Evolutionary conservation across 1,139 yeast species (phyloP).

Genomic region (Debaryomyces psychrophilus): DNA sequence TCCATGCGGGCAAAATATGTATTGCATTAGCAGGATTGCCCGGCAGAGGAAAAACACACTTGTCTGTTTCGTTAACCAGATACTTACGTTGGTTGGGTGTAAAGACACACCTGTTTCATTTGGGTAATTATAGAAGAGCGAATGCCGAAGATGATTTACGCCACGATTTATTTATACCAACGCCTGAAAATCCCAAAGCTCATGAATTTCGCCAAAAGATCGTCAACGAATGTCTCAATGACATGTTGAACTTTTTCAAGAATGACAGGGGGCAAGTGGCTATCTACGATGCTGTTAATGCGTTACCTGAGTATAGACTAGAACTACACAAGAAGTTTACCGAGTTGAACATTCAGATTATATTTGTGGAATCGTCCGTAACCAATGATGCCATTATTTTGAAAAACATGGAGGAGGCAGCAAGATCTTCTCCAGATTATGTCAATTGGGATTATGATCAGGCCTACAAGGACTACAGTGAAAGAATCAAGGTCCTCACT

Average conservation of each 20-base stretch:
- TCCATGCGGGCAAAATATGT: constrained; percentile 94
- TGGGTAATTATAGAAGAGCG: constrained; percentile 87
- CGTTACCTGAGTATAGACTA: constrained; percentile 67
- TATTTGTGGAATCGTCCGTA: constrained; percentile 86
- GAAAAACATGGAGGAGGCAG: constrained; percentile 78
- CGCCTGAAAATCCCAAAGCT: constrained; percentile 58
- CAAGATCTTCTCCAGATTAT: constrained; percentile 88
- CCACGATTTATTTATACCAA: constrained; percentile 69
- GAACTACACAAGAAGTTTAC: constrained; percentile 58
- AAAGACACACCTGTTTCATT: constrained; percentile 86
- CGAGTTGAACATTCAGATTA: constrained; percentile 65
- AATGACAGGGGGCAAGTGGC: constrained; percentile 89
- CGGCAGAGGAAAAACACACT: constrained; percentile 93
- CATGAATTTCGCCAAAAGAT: constrained; percentile 59
- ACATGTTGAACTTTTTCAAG: constrained; percentile 70
- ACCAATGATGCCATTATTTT: constrained; percentile 72
- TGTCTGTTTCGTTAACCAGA: constrained; percentile 87
- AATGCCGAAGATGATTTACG: constrained; percentile 57
- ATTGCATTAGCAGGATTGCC: constrained; percentile 92
- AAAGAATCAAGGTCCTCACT: constrained; percentile 53
- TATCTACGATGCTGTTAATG: constrained; percentile 94
- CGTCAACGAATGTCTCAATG: constrained; percentile 66
- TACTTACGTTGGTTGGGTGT: constrained; percentile 96
- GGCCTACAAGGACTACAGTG: constrained; percentile 64
- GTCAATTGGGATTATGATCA: constrained; percentile 65